Evolutionary conservation across 2,329 filamentous ascomycete species (phyloP).

Genomic region (Diaporthe amygdali): DNA sequence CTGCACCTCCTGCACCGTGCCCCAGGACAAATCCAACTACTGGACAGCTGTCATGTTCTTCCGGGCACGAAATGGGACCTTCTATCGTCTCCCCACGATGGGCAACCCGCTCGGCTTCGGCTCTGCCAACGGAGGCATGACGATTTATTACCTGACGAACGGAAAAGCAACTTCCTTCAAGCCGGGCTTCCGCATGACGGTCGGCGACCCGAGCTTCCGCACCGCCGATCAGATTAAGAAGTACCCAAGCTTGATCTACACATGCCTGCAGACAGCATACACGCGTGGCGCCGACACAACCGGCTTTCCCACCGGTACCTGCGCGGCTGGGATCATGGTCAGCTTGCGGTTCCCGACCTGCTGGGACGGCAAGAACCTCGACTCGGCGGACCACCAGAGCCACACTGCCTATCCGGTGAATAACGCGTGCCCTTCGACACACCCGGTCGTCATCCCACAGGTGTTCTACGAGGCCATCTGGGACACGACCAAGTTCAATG

Average conservation of each 20-base stretch:
- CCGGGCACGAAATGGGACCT: slow-evolving; percentile 13
- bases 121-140: slow-evolving; percentile 49
- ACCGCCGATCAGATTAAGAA: slow-evolving; percentile 24
- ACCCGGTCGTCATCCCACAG: slow-evolving; percentile 33
- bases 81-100: slow-evolving; percentile 17
- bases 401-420: slow-evolving; percentile 50
- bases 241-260: slow-evolving; percentile 28
- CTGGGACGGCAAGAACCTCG: slow-evolving; percentile 59
- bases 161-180: slow-evolving; percentile 39
- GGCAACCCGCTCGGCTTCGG: slow-evolving; percentile 41
- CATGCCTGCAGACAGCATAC: slow-evolving; percentile 42
- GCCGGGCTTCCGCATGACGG: slow-evolving; percentile 51
- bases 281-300: slow-evolving; percentile 44
- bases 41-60: slow-evolving; percentile 17
- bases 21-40: slow-evolving; percentile 17
- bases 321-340: slow-evolving; percentile 40
- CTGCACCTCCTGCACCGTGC: slow-evolving; percentile 30
- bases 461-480: slow-evolving; percentile 33
- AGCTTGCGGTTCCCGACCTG: slow-evolving; percentile 36
- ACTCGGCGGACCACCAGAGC: slow-evolving; percentile 48
- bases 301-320: slow-evolving; percentile 38
- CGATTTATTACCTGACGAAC: slow-evolving; percentile 41
- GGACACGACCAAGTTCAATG: slow-evolving; percentile 30
- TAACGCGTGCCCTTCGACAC: slow-evolving; percentile 31
- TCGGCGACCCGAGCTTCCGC: slow-evolving; percentile 40